phyloP scores from a whole-genome alignment of 2,329 filamentous ascomycete species.

The Diplodia sapinea region DNA sequence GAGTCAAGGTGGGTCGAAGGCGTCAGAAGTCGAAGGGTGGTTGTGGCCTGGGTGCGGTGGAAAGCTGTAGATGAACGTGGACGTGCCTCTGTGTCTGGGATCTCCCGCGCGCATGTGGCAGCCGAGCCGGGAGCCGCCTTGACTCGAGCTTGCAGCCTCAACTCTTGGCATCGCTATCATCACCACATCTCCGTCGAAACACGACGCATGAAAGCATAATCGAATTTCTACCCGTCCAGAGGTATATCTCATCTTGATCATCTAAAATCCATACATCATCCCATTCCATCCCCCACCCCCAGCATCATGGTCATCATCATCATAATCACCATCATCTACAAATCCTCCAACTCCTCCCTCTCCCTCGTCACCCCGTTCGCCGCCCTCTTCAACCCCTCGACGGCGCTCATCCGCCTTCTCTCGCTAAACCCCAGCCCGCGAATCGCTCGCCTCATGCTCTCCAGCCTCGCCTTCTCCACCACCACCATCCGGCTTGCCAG shows the following conservation, averaged over 20 bases:
- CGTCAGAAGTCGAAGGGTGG: background rate
- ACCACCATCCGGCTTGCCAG: constrained; percentile 81
- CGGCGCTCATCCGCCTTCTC: constrained; percentile 11
- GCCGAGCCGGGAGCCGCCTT: constrained; percentile 10
- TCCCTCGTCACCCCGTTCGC: constrained; percentile 5
- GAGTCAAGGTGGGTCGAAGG: background rate
- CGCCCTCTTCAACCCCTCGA: constrained; percentile 10
- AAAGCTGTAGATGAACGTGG: constrained; percentile 29
- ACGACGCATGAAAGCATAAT: constrained; percentile 9
- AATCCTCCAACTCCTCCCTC: constrained; percentile 15
- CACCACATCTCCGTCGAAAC: background rate
- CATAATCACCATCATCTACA: constrained; percentile 7
- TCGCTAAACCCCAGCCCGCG: constrained; percentile 55
- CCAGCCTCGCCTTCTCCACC: constrained; percentile 77
- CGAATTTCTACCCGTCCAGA: background rate
- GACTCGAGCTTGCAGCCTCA: constrained; percentile 18
- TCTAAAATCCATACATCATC: constrained; percentile 1
- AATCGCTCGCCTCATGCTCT: constrained; percentile 79
- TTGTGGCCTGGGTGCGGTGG: constrained; percentile 4
- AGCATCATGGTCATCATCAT: background rate
- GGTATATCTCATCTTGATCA: constrained; percentile 26
- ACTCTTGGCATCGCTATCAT: constrained; percentile 1
- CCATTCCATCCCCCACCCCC: background rate
- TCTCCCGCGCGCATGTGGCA: constrained; percentile 11
- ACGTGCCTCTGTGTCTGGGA: constrained; percentile 1